Evolutionary conservation across 108 stramenopile genomes (phyloP), one percentile per base, ranked within the genome.

Genomic region (Skeletonema marinoi): DNA sequence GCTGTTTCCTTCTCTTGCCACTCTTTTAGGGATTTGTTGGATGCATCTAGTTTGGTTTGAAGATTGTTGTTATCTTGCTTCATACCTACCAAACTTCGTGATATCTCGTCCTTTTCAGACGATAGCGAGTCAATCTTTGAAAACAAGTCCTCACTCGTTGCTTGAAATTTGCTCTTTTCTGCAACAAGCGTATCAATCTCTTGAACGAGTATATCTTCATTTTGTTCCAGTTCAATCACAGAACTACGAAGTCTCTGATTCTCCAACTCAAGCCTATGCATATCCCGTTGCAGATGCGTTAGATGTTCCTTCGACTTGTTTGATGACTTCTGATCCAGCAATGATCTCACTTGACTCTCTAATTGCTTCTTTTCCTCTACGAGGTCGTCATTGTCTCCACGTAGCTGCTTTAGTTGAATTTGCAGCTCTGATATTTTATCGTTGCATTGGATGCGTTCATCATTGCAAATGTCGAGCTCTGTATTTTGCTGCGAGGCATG

Each of bases 101-200:
- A 5, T 16, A 46, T 46, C 5, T 46, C 44, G 16, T 46, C 44
- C 2, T 46, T 46, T 46, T 46, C 44, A 5, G 3, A 16, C 0
- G 16, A n/a, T 46, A 46, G 44, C 16, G 44, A 46, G 44, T 46
- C 44, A 46, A 46, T 16, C 17, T 77, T 75, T 65, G 61, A 54
- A 58, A 50, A 68, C 48, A 82, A 71, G n/a, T 32, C 14, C 68
- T 82, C 81, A 54, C 67, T 72, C 29, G 73, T 82, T 13, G 71
- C 70, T 58, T 77, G 75, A 42, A 50, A 62, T 9, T 67, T 63
- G 21, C 67, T 73, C 59, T 77, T 82, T 36, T 82, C 75, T 63
- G 60, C 32, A 5, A 82, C 81, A 7, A 82, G 60, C 4, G 71
- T 73, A 10, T 82, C 81, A 38, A 82, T 82, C 70, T 82, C 81